Percentiles rank a stretch among this genome's conserved stretches.
Evolutionary conservation across 2,329 filamentous ascomycete genomes (phyloP).

Genomic region (Microdochium nivale): DNA sequence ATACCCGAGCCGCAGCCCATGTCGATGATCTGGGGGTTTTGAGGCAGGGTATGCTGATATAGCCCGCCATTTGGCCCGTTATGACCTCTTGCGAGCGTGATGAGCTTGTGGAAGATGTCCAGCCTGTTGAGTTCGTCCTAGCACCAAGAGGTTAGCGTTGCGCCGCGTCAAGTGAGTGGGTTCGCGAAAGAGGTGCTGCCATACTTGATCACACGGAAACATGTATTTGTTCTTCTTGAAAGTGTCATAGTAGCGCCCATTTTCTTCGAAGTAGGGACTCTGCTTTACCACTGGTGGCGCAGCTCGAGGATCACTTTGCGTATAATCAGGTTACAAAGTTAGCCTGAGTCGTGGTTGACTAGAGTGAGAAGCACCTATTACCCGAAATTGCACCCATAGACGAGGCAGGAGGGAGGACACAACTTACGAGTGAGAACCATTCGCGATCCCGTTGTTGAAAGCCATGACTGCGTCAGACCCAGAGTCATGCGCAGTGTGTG

Average conservation of each 20-base stretch:
- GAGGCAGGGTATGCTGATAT: conserved; percentile 24
- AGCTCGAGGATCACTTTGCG: neutral
- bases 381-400: neutral
- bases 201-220: conserved; percentile 69
- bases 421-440: conserved; percentile 11
- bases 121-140: conserved; percentile 68
- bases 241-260: conserved; percentile 62
- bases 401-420: conserved; percentile 1
- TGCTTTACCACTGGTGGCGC: conserved; percentile 11
- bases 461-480: conserved; percentile 8
- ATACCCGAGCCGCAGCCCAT: conserved; percentile 84
- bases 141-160: conserved; percentile 8
- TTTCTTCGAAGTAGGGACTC: conserved; percentile 41
- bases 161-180: conserved; percentile 1
- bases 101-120: conserved; percentile 75
- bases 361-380: too few relatives aligned
- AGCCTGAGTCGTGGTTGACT: neutral
- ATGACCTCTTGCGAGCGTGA: conserved; percentile 52
- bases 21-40: conserved; percentile 42
- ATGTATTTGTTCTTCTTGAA: conserved; percentile 63
- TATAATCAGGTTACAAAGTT: neutral
- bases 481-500: too few relatives aligned
- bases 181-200: conserved; percentile 10
- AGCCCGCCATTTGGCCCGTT: conserved; percentile 12
- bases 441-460: conserved; percentile 11